Conservation (phyloP, 2,329 filamentous ascomycete species). For the Malbranchea cinnamomea region DNA sequence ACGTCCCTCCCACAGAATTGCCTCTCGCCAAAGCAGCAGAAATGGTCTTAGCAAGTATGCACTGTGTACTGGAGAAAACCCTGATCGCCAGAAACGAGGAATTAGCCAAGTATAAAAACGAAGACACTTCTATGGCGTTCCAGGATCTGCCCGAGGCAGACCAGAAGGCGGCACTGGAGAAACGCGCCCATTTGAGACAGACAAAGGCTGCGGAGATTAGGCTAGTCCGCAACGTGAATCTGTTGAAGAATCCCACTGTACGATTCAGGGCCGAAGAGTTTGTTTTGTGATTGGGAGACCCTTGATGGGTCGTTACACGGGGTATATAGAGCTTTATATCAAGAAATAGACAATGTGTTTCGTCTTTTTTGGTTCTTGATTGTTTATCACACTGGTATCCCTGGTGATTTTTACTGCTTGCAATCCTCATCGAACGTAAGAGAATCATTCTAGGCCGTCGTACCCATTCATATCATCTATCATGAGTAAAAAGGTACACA, state of each 20-base stretch:
- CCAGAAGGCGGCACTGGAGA: conserved; percentile 34
- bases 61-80: conserved; percentile 59
- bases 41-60: conserved; percentile 86
- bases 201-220: conserved; percentile 83
- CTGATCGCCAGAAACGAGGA: conserved; percentile 50
- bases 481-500: too few relatives aligned
- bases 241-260: conserved; percentile 50
- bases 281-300: too few relatives aligned
- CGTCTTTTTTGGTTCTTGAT: too few relatives aligned
- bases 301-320: too few relatives aligned
- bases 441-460: too few relatives aligned
- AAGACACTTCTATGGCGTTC: conserved; percentile 7
- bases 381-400: too few relatives aligned
- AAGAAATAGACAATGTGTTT: conserved; percentile 8
- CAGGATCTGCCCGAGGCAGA: conserved; percentile 20
- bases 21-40: conserved; percentile 73
- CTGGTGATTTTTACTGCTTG: too few relatives aligned
- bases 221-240: conserved; percentile 59
- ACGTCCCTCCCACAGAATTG: conserved; percentile 51
- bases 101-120: conserved; percentile 30
- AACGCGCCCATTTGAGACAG: conserved; percentile 49
- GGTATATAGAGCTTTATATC: conserved; percentile 15
- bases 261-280: conserved; percentile 41
- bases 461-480: too few relatives aligned
- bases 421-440: too few relatives aligned